phyloP scores from a whole-genome alignment of 2,329 filamentous ascomycete species.

The Fusarium burgessii region DNA sequence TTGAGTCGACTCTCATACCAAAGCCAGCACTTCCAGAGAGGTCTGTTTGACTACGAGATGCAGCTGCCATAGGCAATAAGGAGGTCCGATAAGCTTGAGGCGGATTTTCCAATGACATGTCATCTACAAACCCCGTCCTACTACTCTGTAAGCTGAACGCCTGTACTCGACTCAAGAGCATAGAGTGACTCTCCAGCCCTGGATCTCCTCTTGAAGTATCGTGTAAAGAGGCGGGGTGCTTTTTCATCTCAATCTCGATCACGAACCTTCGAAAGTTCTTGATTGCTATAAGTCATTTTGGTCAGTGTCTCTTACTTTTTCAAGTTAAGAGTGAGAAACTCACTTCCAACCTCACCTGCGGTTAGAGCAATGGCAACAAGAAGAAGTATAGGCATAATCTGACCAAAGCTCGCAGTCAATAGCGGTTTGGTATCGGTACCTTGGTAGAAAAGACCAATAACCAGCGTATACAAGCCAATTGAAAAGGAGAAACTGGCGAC shows the following conservation, averaged over 20 bases:
- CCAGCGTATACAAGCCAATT: slow-evolving; percentile 16
- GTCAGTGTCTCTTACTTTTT: background rate
- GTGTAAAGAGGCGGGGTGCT: background rate
- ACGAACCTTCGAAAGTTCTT: slow-evolving; percentile 17
- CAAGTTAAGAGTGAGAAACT: background rate
- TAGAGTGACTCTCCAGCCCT: background rate
- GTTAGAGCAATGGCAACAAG: slow-evolving; percentile 24
- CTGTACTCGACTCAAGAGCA: background rate
- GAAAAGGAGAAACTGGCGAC: background rate
- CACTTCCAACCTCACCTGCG: slow-evolving; percentile 27
- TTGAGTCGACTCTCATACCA: slow-evolving; percentile 13
- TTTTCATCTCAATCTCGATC: slow-evolving; percentile 16
- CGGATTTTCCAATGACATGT: background rate
- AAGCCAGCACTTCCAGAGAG: slow-evolving; percentile 16
- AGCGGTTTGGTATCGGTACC: slow-evolving; percentile 3
- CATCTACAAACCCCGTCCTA: background rate
- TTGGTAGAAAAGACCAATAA: background rate
- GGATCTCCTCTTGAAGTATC: background rate
- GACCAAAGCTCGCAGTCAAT: slow-evolving; percentile 2
- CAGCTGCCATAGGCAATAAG: slow-evolving; percentile 7
- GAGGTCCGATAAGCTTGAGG: background rate
- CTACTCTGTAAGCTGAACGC: background rate
- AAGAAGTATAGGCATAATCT: slow-evolving; percentile 35
- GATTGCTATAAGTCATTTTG: background rate
- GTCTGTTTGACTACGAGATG: slow-evolving; percentile 17